Percentiles rank a stretch among this genome's conserved stretches.
Conservation (phyloP, 2,329 filamentous ascomycete species). For the Seiridium cupressi region DNA sequence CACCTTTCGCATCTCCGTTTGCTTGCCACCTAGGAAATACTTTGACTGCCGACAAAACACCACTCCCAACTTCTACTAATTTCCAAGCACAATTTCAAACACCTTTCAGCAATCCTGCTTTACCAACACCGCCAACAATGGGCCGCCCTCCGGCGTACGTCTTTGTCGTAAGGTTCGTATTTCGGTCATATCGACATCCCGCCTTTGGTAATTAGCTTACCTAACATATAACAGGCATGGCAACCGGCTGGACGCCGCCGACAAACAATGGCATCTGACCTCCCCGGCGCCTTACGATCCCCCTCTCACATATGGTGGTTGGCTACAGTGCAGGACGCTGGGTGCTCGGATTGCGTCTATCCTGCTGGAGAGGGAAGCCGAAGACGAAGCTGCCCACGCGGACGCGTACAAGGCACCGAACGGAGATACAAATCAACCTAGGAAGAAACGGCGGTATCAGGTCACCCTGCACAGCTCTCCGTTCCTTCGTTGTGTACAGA, state of each 20-base stretch:
- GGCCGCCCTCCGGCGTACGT: slow-evolving; percentile 47
- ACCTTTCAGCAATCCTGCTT: not conserved
- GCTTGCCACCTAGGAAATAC: too few relatives aligned
- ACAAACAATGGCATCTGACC: slow-evolving; percentile 91
- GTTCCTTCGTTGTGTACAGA: slow-evolving; percentile 89
- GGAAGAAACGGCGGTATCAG: slow-evolving; percentile 64
- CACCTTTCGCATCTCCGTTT: not conserved
- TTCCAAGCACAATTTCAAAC: too few relatives aligned
- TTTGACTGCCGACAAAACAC: too few relatives aligned
- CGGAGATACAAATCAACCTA: slow-evolving; percentile 24
- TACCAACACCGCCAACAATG: slow-evolving; percentile 28
- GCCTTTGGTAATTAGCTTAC: not conserved
- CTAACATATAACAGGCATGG: slow-evolving; percentile 65
- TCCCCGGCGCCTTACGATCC: slow-evolving; percentile 95
- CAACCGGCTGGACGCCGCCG: slow-evolving; percentile 87
- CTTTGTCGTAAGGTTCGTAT: slow-evolving; percentile 47
- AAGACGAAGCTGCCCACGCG: slow-evolving; percentile 40
- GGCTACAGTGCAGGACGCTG: slow-evolving; percentile 80
- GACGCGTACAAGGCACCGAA: slow-evolving; percentile 14
- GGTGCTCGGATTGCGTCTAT: slow-evolving; percentile 82
- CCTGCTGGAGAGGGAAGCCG: slow-evolving; percentile 49
- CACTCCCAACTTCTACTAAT: too few relatives aligned
- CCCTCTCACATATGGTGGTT: slow-evolving; percentile 90
- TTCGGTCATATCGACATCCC: not conserved
- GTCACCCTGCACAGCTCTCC: slow-evolving; percentile 92